A percentile compares a stretch with the other conserved stretches of the same genome.
Conservation (phyloP, 495 filamentous ascomycete species). For the Hypoxylon crocopeplum region DNA sequence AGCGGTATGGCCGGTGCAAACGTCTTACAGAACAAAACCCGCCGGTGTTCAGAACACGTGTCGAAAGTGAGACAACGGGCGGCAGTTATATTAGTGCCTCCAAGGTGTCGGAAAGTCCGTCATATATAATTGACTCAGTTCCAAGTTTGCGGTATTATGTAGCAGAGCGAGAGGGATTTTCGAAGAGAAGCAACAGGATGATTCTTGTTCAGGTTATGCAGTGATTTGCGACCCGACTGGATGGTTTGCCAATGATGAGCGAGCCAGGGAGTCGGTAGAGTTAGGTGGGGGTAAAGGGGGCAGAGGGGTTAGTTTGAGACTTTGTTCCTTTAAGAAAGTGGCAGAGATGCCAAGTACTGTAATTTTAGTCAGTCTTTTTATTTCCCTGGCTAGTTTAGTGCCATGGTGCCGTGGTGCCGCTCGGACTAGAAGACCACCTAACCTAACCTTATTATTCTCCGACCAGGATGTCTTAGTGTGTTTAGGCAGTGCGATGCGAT, state of each 20-base stretch:
- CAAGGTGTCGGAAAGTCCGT: conserved; percentile 12
- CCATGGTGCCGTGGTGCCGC: too few species aligned
- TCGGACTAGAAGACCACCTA: too few species aligned
- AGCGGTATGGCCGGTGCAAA: conserved; percentile 5
- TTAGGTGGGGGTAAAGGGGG: conserved; percentile 16
- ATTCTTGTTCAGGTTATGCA: background rate
- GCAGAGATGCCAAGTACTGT: too few species aligned
- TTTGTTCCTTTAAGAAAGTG: too few species aligned
- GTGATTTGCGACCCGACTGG: conserved; percentile 33
- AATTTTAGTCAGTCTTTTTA: background rate
- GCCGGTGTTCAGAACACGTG: conserved; percentile 24
- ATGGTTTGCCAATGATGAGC: conserved; percentile 26
- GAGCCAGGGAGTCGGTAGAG: conserved; percentile 30
- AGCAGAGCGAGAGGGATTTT: background rate
- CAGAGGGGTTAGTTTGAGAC: too few species aligned
- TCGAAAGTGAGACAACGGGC: conserved; percentile 24
- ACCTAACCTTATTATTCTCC: conserved; percentile 15
- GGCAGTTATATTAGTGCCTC: conserved; percentile 12
- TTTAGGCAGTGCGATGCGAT: too few species aligned
- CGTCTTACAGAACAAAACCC: conserved; percentile 4
- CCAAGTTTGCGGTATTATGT: too few species aligned
- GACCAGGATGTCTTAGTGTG: too few species aligned
- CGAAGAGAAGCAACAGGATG: too few species aligned
- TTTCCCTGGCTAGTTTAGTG: too few species aligned
- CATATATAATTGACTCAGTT: conserved; percentile 22